A percentile compares a stretch with the other conserved stretches of the same genome.
These are phyloP conservation scores for Alternaria sp. DNA, from an alignment of 2,329 filamentous ascomycete species.

Conservation along the genomic window DNA sequence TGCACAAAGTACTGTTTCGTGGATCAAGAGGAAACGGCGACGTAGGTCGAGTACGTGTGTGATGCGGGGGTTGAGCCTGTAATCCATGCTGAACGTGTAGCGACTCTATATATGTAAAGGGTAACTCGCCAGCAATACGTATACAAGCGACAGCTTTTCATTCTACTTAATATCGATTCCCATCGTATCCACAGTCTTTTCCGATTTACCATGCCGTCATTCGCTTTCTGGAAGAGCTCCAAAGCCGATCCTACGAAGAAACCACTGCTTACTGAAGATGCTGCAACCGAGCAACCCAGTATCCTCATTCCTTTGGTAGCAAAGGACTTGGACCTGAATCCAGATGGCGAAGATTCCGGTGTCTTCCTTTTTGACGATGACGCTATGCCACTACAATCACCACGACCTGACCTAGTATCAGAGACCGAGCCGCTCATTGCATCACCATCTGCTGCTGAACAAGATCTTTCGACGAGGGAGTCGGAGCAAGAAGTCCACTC, in stretches of 20 bases:
- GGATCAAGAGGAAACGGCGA: constrained; percentile 19
- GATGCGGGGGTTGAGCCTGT: constrained; percentile 16
- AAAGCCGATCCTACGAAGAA: constrained; percentile 20
- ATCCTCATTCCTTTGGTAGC: not conserved
- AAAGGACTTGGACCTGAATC: constrained; percentile 21
- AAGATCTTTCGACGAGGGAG: not conserved
- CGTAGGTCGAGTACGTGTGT: constrained; percentile 15
- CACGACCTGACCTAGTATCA: not conserved
- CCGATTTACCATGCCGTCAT: constrained; percentile 26
- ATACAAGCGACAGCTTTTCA: no score
- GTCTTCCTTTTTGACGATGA: constrained; percentile 28
- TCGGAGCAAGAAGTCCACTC: not conserved
- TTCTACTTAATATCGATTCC: not conserved
- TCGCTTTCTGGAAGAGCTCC: constrained; percentile 31
- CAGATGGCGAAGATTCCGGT: constrained; percentile 27
- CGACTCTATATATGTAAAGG: constrained; percentile 1
- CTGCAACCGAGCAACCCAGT: constrained; percentile 2
- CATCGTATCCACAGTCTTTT: not conserved
- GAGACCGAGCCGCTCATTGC: not conserved
- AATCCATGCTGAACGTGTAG: constrained; percentile 2
- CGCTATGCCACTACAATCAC: not conserved
- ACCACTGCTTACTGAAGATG: constrained; percentile 15
- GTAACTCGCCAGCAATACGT: not conserved
- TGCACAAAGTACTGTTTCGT: not conserved
- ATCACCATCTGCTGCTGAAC: not conserved